Evolutionary conservation across 2,329 filamentous ascomycete genomes (phyloP).

Genomic region (Byssothecium circinans): DNA sequence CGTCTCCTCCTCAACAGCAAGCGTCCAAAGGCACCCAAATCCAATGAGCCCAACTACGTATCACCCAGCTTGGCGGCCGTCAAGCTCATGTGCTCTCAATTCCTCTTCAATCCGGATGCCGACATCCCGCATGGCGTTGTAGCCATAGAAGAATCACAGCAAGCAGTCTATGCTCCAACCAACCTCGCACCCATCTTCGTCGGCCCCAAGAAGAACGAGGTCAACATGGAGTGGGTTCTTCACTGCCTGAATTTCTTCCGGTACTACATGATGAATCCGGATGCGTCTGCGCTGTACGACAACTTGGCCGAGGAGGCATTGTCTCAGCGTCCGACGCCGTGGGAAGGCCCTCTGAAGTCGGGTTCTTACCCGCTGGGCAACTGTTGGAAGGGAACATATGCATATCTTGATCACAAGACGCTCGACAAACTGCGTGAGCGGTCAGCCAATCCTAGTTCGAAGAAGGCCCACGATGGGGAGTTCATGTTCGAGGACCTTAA

Average conservation of each 20-base stretch:
- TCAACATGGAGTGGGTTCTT: constrained; percentile 52
- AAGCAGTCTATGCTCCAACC: constrained; percentile 46
- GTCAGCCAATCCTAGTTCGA: constrained; percentile 18
- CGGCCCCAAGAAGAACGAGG: constrained; percentile 36
- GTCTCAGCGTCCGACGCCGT: constrained; percentile 50
- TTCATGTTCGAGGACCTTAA: constrained; percentile 35
- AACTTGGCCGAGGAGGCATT: constrained; percentile 27
- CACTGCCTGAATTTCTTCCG: constrained; percentile 58
- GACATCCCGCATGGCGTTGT: constrained; percentile 24
- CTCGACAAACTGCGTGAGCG: constrained; percentile 20
- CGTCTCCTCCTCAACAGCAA: constrained; percentile 30
- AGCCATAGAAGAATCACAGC: constrained; percentile 51
- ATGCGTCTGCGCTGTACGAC: constrained; percentile 42
- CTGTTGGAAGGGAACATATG: constrained; percentile 56
- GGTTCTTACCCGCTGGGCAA: constrained; percentile 42
- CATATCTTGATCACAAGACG: constrained; percentile 38
- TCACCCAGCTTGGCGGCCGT: constrained; percentile 28
- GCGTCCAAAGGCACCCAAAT: constrained; percentile 15
- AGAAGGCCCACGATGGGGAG: neutral
- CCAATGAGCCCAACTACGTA: constrained; percentile 7
- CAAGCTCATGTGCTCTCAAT: constrained; percentile 37
- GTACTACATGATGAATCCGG: constrained; percentile 49
- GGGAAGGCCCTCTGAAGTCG: constrained; percentile 42
- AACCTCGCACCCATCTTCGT: constrained; percentile 45
- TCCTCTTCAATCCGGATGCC: constrained; percentile 27